Evolutionary conservation across 805 yeast genomes (phyloP), one percentile per base, ranked within the genome.

Genomic region (Tetrapisispora fleetii): DNA sequence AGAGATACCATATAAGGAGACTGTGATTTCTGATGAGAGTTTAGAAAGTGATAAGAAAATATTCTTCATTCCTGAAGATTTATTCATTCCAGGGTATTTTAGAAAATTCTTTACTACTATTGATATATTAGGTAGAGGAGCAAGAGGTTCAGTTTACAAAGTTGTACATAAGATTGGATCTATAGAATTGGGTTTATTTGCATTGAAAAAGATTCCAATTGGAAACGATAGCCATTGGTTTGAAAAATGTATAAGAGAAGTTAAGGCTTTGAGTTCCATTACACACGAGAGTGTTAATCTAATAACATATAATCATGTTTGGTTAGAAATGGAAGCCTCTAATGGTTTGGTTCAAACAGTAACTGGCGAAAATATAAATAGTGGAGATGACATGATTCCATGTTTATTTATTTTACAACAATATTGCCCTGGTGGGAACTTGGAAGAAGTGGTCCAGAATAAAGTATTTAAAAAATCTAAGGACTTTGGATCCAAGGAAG

Each of bases 261-360:
- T 89, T 3, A 75, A 83, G 53, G 76, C 90, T 45, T 65, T 89
- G 36, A 83, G 67, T 45, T 73, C 64, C 32, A 53, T 68, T 48
- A 78, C 68, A 46, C 75, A 61, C 74, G 74, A 65, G 37, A 69
- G 70, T 53, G 70, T 76, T 41, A 84, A 88, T 62, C 72, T 89
- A 55, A 86, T 89, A 27, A 77, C 84, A 19, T 89, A 89, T 60
- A 88, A 89, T 59, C 96, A 89, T 65, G 96, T 88, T 24, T 89
- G 96, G 96, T 64, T 89, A 32, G 96, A 89, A 59, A 71, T 82
- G 58, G 63, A 72, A 56, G 68, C 82, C 48, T 73, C 83, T 38
- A 69, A 72, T 44, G 67, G 67, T 6, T 47, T 62, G 5, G 56
- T 58, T 3, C 47, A 54, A 35, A 50, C 56, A 1, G 30, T 51